These are phyloP conservation scores for Alternaria solani DNA, from an alignment of 2,329 filamentous ascomycete genomes.

Conservation along the genomic window DNA sequence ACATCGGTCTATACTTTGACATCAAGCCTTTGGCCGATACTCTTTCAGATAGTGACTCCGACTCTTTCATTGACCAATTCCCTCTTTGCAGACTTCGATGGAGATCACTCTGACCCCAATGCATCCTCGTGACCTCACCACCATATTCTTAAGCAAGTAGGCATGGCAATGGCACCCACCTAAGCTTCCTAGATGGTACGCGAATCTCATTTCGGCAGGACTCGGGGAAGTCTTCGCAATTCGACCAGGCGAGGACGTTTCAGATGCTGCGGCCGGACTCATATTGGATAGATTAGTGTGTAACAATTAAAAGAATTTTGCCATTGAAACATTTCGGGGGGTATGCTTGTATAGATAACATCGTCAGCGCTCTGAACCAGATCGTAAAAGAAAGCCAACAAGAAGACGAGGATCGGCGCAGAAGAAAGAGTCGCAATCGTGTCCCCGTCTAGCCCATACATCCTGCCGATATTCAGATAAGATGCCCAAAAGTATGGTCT, in stretches of 20 bases:
- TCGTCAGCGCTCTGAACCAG: background rate
- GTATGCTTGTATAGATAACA: background rate
- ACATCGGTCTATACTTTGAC: background rate
- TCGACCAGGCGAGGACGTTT: background rate
- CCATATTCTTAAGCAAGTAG: background rate
- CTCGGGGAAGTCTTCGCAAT: background rate
- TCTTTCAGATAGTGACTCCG: background rate
- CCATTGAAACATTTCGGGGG: background rate
- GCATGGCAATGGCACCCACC: background rate
- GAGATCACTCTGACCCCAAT: background rate
- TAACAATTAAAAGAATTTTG: background rate
- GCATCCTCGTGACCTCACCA: background rate
- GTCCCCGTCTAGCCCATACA: background rate
- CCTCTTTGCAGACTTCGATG: conserved; percentile 8
- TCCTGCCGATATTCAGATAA: background rate
- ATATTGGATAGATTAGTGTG: background rate
- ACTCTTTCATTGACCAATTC: conserved; percentile 6
- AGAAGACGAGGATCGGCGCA: background rate
- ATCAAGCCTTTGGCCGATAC: background rate
- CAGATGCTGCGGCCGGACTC: background rate
- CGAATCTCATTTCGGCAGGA: background rate
- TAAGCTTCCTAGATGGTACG: background rate
- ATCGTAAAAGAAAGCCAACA: background rate
- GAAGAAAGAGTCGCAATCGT: background rate
- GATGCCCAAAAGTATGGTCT: background rate